Evolutionary conservation across 176 grass and related monocot species (phyloP).

Genomic region (sorghum (Sorghum bicolor)): DNA sequence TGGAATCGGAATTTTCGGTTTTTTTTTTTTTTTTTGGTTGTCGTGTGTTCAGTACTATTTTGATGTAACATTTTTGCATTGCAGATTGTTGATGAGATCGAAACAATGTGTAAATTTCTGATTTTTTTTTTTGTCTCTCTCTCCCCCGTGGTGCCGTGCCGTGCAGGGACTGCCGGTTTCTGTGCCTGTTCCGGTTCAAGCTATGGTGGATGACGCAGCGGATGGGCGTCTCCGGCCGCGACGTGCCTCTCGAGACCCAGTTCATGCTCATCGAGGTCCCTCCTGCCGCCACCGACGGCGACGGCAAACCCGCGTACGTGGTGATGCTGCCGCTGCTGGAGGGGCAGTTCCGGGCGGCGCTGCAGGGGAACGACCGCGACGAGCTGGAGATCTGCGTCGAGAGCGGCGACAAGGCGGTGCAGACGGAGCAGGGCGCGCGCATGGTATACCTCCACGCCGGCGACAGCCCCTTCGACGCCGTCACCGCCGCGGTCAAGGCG

Average conservation of each 20-base stretch:
- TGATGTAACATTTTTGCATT: not conserved
- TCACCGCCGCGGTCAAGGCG: slow-evolving; percentile 54
- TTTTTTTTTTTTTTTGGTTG: no score
- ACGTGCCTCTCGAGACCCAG: slow-evolving; percentile 84
- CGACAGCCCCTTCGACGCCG: slow-evolving; percentile 63
- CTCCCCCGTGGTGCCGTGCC: not conserved
- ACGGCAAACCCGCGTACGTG: slow-evolving; percentile 38
- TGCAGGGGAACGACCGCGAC: slow-evolving; percentile 71
- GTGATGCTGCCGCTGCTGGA: slow-evolving; percentile 84
- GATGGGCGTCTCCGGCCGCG: slow-evolving; percentile 60
- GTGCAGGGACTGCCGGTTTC: slow-evolving; percentile 57
- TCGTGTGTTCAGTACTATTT: no score
- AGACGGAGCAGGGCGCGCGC: slow-evolving; percentile 43
- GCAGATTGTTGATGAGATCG: not conserved
- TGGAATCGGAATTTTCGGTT: no score
- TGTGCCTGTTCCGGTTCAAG: slow-evolving; percentile 76
- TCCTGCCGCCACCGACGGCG: not conserved
- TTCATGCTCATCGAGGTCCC: slow-evolving; percentile 82
- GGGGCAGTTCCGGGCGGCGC: slow-evolving; percentile 63
- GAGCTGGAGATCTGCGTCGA: slow-evolving; percentile 73
- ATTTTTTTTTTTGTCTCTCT: no score
- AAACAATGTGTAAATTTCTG: not conserved
- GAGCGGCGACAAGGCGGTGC: slow-evolving; percentile 79
- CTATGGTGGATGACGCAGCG: slow-evolving; percentile 82
- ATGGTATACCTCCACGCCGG: slow-evolving; percentile 72